Base-by-base conservation (phyloP, 2,329 filamentous ascomycete genomes). In the Paramyrothecium roridum region DNA sequence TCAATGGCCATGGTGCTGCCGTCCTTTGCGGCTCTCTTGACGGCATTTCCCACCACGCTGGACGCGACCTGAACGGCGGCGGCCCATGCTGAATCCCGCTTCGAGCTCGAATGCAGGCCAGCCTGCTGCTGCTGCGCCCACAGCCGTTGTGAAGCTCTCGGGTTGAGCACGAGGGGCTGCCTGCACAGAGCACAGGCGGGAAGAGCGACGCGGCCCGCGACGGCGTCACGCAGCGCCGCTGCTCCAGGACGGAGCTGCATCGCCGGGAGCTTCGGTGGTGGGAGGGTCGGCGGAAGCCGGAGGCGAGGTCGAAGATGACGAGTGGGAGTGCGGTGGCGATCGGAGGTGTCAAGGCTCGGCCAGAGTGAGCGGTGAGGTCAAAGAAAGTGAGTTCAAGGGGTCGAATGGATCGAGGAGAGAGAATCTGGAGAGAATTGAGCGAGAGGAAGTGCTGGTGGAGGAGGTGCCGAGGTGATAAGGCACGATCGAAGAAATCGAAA, bases 41-140 rank as follows among this genome's bases (percentile, higher is more conserved):
- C 79, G 48, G 83, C 84, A 68, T 87, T 88, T 62, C 81, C 82
- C 62, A 92, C 87, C 57, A 92, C 82, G 70, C 88, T 88, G 62
- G 89, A 81, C 40, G 85, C 85, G 17, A 87, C 84, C 22, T 84
- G 82, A 19, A 91, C 87, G 8, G 89, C 89, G 48, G 90, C 88
- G 2, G 86, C 88, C 82, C 89, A 91, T 51, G 86, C 85, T n/a
- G 88, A 92, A 26, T 77, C 75, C 23, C 75, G 72, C 49, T 66
- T 72, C 8, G 73, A 65, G 8, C 74, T 76, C 17, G 73, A 73
- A 63, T 84, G 81, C 57, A 82, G 56, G 30, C 61, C 54, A 23
- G 68, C 61, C 53, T 64, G 64, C 30, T 65, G 66, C 59, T 61
- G 63, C 57, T 71, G 72, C 61, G 70, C 66, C 56, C 71, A 62